phyloP scores from a whole-genome alignment of 169 alveolate genomes.

The Plasmodium falciparum region DNA sequence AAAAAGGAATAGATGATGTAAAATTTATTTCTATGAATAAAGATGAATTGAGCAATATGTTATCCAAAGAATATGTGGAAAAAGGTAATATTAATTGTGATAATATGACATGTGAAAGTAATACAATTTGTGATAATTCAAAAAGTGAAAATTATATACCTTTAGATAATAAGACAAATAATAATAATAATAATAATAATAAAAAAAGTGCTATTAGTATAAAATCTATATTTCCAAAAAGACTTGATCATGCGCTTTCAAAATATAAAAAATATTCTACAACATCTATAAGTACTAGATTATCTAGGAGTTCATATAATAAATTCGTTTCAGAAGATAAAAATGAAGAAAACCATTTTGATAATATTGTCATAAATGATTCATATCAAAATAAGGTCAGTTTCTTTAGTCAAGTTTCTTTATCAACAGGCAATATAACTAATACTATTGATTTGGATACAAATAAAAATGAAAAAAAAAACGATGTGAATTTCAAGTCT shows the following conservation, averaged over 20 bases:
- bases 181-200: neutral
- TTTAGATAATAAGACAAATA: neutral
- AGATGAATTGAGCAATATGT: too few species aligned
- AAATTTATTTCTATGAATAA: too few species aligned
- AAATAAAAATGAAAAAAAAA: slow-evolving; percentile 1
- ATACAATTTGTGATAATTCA: neutral
- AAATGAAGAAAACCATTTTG: neutral
- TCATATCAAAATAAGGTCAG: slow-evolving; percentile 10
- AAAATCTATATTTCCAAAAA: slow-evolving; percentile 18
- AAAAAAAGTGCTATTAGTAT: slow-evolving; percentile 2
- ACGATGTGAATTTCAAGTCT: neutral
- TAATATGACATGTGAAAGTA: neutral
- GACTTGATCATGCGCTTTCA: slow-evolving; percentile 18
- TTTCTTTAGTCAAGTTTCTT: slow-evolving; percentile 1
- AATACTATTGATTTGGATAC: neutral
- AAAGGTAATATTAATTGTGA: too few species aligned
- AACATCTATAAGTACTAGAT: slow-evolving; percentile 14
- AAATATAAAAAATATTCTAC: slow-evolving; percentile 5
- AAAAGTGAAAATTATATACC: neutral
- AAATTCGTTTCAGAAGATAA: neutral
- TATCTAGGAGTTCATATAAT: slow-evolving; percentile 20
- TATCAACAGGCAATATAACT: slow-evolving; percentile 2
- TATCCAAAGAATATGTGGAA: too few species aligned
- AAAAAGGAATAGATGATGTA: neutral
- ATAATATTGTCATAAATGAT: neutral